Conservation (phyloP, 257 asterid genomes). For the Agastache rugosa region DNA sequence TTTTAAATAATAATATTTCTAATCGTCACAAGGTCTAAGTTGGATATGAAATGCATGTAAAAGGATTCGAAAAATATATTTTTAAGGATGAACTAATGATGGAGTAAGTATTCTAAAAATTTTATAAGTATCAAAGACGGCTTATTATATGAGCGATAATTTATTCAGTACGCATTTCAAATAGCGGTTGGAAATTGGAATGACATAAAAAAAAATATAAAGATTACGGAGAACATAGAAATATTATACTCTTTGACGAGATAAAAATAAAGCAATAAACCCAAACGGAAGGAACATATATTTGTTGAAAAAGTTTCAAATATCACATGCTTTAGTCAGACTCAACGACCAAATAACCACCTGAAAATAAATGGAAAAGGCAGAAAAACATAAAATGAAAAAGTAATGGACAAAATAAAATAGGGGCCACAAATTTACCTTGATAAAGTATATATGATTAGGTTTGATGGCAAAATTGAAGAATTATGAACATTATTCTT, state of each 20-base stretch:
- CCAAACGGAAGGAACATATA: neutral
- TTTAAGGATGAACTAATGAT: no score
- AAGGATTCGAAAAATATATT: no score
- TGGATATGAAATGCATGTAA: no score
- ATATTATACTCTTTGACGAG: neutral
- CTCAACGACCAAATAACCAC: neutral
- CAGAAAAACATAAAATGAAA: neutral
- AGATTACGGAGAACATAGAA: no score
- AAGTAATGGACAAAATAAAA: constrained; percentile 11
- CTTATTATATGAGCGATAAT: no score
- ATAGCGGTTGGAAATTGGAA: no score
- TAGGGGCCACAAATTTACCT: constrained; percentile 26
- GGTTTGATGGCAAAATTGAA: neutral
- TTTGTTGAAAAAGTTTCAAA: neutral
- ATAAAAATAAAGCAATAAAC: neutral
- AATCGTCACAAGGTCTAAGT: no score
- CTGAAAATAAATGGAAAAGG: neutral
- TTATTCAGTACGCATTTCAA: no score
- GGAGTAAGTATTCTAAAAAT: no score
- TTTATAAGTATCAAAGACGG: no score
- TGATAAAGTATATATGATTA: neutral
- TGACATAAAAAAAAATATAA: no score
- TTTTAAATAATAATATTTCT: no score
- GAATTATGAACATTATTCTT: neutral
- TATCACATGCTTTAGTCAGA: neutral